phyloP scores from a whole-genome alignment of 257 asterid species.

The Plectranthus barbatus region DNA sequence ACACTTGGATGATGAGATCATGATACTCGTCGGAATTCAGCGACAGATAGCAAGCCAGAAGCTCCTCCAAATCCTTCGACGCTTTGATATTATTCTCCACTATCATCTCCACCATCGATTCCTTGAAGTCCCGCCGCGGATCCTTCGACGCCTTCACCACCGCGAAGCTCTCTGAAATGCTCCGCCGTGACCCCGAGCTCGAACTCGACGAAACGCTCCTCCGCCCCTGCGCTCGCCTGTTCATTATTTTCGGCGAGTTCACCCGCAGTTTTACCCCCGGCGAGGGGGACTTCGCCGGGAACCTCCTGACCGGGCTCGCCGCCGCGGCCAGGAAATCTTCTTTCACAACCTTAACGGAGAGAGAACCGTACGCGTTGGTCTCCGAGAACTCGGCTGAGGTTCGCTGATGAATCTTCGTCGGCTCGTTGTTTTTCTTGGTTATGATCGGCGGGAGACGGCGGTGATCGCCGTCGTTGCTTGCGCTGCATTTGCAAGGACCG shows the following conservation, averaged over 20 bases:
- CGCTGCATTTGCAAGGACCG: constrained; percentile 21
- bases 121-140: constrained; percentile 51
- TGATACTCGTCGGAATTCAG: constrained; percentile 58
- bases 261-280: constrained; percentile 48
- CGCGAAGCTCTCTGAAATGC: constrained; percentile 43
- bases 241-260: constrained; percentile 37
- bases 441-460: constrained; percentile 43
- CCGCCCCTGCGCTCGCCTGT: constrained; percentile 29
- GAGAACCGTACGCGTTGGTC: constrained; percentile 17
- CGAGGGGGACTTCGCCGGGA: constrained; percentile 9
- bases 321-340: constrained; percentile 12
- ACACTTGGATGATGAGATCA: constrained; percentile 47
- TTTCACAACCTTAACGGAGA: constrained; percentile 28
- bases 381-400: constrained; percentile 25
- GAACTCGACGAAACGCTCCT: constrained; percentile 24
- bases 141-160: constrained; percentile 55
- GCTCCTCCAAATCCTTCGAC: constrained; percentile 54
- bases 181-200: constrained; percentile 20
- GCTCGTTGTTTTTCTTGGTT: constrained; percentile 25
- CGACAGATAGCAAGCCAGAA: constrained; percentile 52
- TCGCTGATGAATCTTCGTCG: constrained; percentile 10
- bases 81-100: constrained; percentile 43
- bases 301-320: constrained; percentile 14
- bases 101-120: constrained; percentile 79
- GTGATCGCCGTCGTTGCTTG: constrained; percentile 11